Evolutionary conservation across 164 flowering plant genomes (phyloP).

Genomic region (Macadamia integrifolia): DNA sequence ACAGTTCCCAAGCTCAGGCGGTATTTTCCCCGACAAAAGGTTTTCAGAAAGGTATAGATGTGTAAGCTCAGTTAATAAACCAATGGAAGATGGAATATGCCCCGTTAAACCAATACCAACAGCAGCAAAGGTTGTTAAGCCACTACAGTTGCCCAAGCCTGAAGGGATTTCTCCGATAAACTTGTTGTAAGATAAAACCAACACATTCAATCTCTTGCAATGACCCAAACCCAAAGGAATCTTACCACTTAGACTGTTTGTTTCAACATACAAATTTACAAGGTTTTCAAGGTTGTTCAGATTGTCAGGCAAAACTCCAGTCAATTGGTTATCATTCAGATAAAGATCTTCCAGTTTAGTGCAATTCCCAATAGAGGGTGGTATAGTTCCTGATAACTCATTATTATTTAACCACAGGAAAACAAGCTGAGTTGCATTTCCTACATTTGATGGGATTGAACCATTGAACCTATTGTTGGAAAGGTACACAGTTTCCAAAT

Average conservation of each 20-base stretch:
- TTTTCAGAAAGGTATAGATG: slow-evolving; percentile 38
- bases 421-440: not conserved
- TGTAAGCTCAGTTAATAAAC: slow-evolving; percentile 27
- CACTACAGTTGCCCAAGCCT: slow-evolving; percentile 14
- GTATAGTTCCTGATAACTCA: slow-evolving; percentile 34
- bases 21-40: slow-evolving; percentile 37
- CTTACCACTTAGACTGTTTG: slow-evolving; percentile 28
- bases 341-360: slow-evolving; percentile 25
- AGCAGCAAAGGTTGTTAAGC: slow-evolving; percentile 4
- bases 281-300: slow-evolving; percentile 33
- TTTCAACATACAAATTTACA: not conserved
- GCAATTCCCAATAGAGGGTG: slow-evolving; percentile 54
- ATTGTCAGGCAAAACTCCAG: slow-evolving; percentile 25
- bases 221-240: slow-evolving; percentile 19
- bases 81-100: slow-evolving; percentile 43
- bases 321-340: slow-evolving; percentile 23
- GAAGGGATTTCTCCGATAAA: slow-evolving; percentile 44
- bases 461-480: slow-evolving; percentile 35
- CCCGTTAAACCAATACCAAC: slow-evolving; percentile 38
- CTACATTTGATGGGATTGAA: slow-evolving; percentile 10
- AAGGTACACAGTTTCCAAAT: slow-evolving; percentile 25
- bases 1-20: slow-evolving; percentile 21
- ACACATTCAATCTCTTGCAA: slow-evolving; percentile 21
- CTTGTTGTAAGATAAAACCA: slow-evolving; percentile 38
- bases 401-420: slow-evolving; percentile 24